These are phyloP conservation scores for Boletus rex-veris DNA, from an alignment of 768 basidiomycete species.

Conservation along the genomic window DNA sequence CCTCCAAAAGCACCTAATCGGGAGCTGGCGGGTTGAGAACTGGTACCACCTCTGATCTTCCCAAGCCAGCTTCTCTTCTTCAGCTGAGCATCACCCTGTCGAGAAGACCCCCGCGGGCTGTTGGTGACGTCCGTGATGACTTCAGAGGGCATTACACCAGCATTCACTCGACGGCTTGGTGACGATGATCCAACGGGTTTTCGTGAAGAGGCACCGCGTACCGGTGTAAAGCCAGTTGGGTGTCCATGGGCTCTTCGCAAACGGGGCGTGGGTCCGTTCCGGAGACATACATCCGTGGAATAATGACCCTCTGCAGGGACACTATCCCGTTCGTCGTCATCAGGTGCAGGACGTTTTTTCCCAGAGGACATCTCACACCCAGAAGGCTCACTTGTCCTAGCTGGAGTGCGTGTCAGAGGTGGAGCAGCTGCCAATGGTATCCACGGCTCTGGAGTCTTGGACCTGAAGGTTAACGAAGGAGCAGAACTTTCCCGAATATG, in stretches of 20 bases:
- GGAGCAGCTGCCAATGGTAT: conserved; percentile 9
- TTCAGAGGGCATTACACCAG: conserved; percentile 35
- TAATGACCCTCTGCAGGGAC: conserved; percentile 67
- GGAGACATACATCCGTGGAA: conserved; percentile 34
- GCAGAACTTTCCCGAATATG: conserved; percentile 36
- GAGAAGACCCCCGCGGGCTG: conserved; percentile 43
- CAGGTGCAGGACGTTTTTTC: conserved; percentile 73
- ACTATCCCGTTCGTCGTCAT: conserved; percentile 65
- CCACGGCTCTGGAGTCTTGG: conserved; percentile 54
- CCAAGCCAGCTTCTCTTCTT: conserved; percentile 70
- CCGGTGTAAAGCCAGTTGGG: conserved; percentile 71
- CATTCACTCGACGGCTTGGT: conserved; percentile 45
- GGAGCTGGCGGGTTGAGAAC: conserved; percentile 17
- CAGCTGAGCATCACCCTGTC: conserved; percentile 19
- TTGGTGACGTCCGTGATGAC: conserved; percentile 63
- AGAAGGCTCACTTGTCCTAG: conserved; percentile 32
- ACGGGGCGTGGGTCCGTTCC: conserved; percentile 52
- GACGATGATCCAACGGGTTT: conserved; percentile 35
- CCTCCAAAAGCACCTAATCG: conserved; percentile 22
- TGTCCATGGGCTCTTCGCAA: conserved; percentile 54
- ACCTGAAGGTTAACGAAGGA: conserved; percentile 40
- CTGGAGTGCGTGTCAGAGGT: conserved; percentile 48
- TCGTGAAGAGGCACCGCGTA: conserved; percentile 48
- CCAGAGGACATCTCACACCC: conserved; percentile 42
- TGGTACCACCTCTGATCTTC: conserved; percentile 53